Evolutionary conservation across 108 stramenopile species (phyloP), one percentile per base, ranked within the genome.

Genomic region (Parietichytrium sp.): DNA sequence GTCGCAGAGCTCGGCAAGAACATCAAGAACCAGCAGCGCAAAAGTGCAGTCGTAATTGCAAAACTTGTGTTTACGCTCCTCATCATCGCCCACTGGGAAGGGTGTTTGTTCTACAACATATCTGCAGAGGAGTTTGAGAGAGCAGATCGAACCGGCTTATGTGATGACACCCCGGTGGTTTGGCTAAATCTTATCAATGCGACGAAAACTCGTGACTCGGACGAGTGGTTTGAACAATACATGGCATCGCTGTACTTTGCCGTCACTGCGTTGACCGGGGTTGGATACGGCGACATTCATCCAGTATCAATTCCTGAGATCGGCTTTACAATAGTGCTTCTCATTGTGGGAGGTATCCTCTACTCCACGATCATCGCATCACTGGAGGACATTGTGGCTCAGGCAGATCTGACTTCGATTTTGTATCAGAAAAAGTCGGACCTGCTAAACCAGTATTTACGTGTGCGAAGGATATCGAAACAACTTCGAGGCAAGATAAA

Each of bases 361-460:
- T 91, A 88, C 81, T 86, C 89, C 6, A 29, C 90, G 12, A 79
- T 89, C 20, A 87, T 91, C 83, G 87, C 83, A 3, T 79, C 82
- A 29, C 31, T 91, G 55, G 88, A 90, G 80, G 91, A 91, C 79
- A 90, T 91, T 20, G 89, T 91, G 30, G 54, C 89, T 48, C 89
- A 91, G 78, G 78, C 90, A 48, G 91, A 91, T 51, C 88, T 91
- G 3, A 91, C 91, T 12, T 84, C 83, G 7, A 89, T 80, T 50
- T 78, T 91, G 27, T 86, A 85, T 83, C 81, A 86, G n/a, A 83
- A 81, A 20, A 88, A 88, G 81, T 54, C 54, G 4, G 88, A 91
- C 53, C 88, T 48, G n/a, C 47, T 88, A 4, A 45, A 45, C 36
- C 30, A 80, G 0, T 90, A 87, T 54, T 79, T 80, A 38, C 78